A percentile compares a stretch with the other conserved stretches of the same genome.
Evolutionary conservation across 495 filamentous ascomycete species (phyloP).

Genomic region (Halenospora varia): DNA sequence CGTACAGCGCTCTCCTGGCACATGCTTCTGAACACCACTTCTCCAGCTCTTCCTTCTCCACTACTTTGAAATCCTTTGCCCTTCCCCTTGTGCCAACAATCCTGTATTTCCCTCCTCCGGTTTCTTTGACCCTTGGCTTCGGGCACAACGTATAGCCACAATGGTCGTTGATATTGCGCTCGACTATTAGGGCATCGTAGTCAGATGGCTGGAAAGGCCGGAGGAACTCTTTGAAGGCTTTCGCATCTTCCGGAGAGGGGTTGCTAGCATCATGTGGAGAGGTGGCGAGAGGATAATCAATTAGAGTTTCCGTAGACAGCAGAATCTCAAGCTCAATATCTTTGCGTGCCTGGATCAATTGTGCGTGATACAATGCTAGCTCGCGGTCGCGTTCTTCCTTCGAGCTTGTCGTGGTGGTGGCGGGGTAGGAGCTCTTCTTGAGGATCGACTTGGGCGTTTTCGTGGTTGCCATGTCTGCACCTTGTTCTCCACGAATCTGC

Average conservation of each 20-base stretch:
- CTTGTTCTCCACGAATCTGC: background rate
- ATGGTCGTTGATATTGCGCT: slow-evolving; percentile 71
- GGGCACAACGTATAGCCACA: slow-evolving; percentile 86
- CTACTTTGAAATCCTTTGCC: slow-evolving; percentile 40
- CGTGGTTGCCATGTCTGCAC: slow-evolving; percentile 19
- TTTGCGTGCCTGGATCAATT: slow-evolving; percentile 72
- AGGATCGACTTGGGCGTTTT: slow-evolving; percentile 25
- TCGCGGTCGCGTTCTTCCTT: slow-evolving; percentile 38
- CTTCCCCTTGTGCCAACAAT: slow-evolving; percentile 45
- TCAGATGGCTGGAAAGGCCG: slow-evolving; percentile 75
- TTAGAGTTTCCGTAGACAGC: slow-evolving; percentile 60
- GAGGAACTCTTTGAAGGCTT: slow-evolving; percentile 54
- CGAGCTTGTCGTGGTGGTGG: slow-evolving; percentile 14
- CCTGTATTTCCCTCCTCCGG: slow-evolving; percentile 43
- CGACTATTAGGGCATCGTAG: slow-evolving; percentile 80
- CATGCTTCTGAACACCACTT: slow-evolving; percentile 86
- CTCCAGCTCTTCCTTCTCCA: slow-evolving; percentile 58
- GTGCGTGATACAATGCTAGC: slow-evolving; percentile 74
- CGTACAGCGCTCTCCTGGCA: slow-evolving; percentile 70
- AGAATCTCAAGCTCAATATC: slow-evolving; percentile 69
- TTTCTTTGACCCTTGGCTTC: slow-evolving; percentile 40
- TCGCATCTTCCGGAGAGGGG: slow-evolving; percentile 53
- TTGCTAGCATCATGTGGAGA: slow-evolving; percentile 49
- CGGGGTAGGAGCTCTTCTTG: slow-evolving; percentile 28
- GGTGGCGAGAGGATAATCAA: slow-evolving; percentile 49